Base-by-base conservation (phyloP, 108 stramenopile genomes). In the Cyclotella kingstonii region DNA sequence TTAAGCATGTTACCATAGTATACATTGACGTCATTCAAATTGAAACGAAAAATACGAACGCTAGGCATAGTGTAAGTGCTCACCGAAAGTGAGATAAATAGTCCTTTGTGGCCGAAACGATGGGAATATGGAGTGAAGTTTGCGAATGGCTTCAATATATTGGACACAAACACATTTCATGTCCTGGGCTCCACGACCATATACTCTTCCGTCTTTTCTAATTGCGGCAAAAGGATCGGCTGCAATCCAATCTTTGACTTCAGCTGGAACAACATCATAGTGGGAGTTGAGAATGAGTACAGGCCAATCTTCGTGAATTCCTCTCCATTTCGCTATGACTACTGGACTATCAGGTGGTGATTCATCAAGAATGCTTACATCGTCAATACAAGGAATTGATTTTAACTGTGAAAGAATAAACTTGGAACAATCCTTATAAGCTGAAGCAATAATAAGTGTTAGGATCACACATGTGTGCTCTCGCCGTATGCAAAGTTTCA, bases 131-230 rank as follows among this genome's bases (percentile, higher is more conserved):
- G 41, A 26, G 19, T 64, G 43, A 18, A 85, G 33, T 29, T 70
- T 64, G 4, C 78, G 67, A 38, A 97, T 63, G 10, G 94, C 93
- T 57, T 87, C 88, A 28, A 98, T 81, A 64, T 98, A 98, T 72
- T 98, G 97, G 7, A 94, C 74, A 43, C 91, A 93, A 9, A 98
- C 97, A 76, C 93, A 94, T 63, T 97, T 97, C 96, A 97, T 97
- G 73, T 96, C 95, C 74, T 97, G 96, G 14, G 95, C 71, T 4
- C 97, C 97, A 42, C 95, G 84, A 19, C 95, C 97, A 67, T 93
- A 97, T 8, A 98, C 87, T 23, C 78, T 78, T 6, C 91, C 95
- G 55, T 87, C 90, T 41, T 80, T 75, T 19, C 81, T 80, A 27
- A 80, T 63, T 0, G 80, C 93, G 2, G 55, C 86, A 72, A 96